Evolutionary conservation across 2,329 filamentous ascomycete genomes (phyloP), one percentile per base, ranked within the genome.

Genomic region (Fusarium globosum): DNA sequence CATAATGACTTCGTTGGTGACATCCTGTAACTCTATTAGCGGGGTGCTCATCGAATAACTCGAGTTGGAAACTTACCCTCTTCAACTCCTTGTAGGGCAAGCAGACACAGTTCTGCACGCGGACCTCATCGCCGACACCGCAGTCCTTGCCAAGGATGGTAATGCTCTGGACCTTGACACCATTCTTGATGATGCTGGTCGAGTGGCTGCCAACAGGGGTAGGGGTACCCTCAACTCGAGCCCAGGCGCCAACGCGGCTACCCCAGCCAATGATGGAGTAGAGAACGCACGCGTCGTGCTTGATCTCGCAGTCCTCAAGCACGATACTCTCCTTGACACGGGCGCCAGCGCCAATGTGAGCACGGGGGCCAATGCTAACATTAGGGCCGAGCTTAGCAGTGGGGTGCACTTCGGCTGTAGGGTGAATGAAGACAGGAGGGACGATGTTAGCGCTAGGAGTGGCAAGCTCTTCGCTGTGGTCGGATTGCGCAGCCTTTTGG

Each of bases 71-170:
- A 52, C 93, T 83, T 86, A 96, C 94, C 86, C 95, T 90, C 91
- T 98, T 98, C 82, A 99, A 85, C 86, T 98, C 96, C 89, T 99
- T 99, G 85, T 95, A 97, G 15, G 96, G 96, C 86, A 99, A 85
- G 85, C 96, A 98, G 68, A 99, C 92, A 82, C 96, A 99, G 86
- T 99, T 98, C 86, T 98, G 96, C 77, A 99, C 95, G 72, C 95
- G 91, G 16, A 98, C 92, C 84, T 98, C 96, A 79, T 99, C 96
- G 8, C 93, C 95, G 36, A 98, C 96, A 63, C 88, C 90, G 80
- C 96, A 98, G 83, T 99, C 96, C 88, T 98, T 98, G 81, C 96
- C 96, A 72, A 99, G 84, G 76, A 98, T 99, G 52, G 96, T 98
- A 81, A 98, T 96, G 83, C 94, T 97, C 88, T 98, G 96, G 58